Percentiles rank a stretch among this genome's conserved stretches.
Evolutionary conservation across 2,329 filamentous ascomycete species (phyloP).

Genomic region (Daldinia eschscholtzii): DNA sequence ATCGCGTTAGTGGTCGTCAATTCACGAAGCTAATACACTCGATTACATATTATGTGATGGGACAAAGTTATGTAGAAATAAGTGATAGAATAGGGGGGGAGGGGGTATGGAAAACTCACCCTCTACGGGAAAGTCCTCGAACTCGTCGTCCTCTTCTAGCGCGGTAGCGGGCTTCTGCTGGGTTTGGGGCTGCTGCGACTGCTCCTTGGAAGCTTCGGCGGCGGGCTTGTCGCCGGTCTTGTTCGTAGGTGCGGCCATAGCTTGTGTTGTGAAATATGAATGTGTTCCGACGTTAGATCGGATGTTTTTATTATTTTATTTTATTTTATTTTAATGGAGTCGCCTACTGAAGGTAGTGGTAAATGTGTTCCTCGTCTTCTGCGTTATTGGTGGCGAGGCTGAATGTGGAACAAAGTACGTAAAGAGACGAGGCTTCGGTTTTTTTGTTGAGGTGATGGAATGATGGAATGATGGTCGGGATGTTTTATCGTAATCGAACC

Average conservation of each 20-base stretch:
- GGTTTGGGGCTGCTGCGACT: constrained; percentile 65
- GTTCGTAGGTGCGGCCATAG: constrained; percentile 46
- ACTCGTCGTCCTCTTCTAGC: constrained; percentile 97
- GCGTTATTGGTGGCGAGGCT: constrained; percentile 28
- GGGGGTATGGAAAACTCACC: constrained; percentile 66
- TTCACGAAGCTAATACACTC: constrained; percentile 2
- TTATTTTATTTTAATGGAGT: neutral
- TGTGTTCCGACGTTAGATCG: neutral
- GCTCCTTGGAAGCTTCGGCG: constrained; percentile 58
- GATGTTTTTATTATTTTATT: neutral
- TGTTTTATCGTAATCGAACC: constrained; percentile 22
- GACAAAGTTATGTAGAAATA: neutral
- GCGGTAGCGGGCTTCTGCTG: constrained; percentile 74
- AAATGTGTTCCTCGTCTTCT: constrained; percentile 1
- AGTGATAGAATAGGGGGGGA: neutral
- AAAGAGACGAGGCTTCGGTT: constrained; percentile 26
- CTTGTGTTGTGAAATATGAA: constrained; percentile 2
- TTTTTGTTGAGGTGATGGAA: constrained; percentile 10
- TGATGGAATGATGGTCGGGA: neutral
- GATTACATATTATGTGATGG: neutral
- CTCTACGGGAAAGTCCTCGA: constrained; percentile 98
- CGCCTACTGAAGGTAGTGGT: neutral
- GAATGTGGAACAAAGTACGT: constrained; percentile 17
- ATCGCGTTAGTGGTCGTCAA: constrained; percentile 2
- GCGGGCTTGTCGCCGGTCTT: constrained; percentile 55